Base-by-base conservation (phyloP, 106 monocot genomes). In the Dendrobium nobile region DNA sequence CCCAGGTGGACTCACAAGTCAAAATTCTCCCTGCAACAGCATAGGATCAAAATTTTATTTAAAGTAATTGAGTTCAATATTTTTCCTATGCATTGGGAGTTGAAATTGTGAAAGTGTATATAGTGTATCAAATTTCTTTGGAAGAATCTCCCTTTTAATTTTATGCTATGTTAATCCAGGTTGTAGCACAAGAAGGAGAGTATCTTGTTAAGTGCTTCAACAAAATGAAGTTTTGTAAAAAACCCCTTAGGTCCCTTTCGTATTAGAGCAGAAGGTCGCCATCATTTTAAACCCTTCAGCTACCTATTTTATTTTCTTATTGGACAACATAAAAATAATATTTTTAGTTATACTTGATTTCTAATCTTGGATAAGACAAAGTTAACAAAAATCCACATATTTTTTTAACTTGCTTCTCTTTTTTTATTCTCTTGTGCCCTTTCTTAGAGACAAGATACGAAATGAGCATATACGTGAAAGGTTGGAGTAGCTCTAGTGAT, bases 1-100 rank as follows among this genome's bases (percentile, higher is more conserved):
- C 83, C 18, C 28, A 87, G 44, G 95, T 95, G 37, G 95, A 95
- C 82, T 90, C 90, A 6, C 90, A 92, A 84, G 95, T 95, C 58
- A 95, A 92, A 81, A 86, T 75, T 65, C 90, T 95, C 80, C 95
- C 95, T 65, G 89, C 95, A 77, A 92, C 92, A 48, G 95, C 95
- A 75, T 92, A 95, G 90, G 92, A 48, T 74, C 43, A 33, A 7
- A 13, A 0, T 5, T 37, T 37, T 37, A 13, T 37, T 15, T 70
- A 1, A 26, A 64, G 15, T 16, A 70, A 31, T 70, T 37, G 33
- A 3, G 5, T 70, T 37, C 13, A 70, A 44, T 44, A 44, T 5
- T 44, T 51, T 51, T 15, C 2, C 15, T 51, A 51, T 51, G 11
- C 13, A 90, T 82, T 2, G 44, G 44, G 44, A 44, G 44, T 44